Evolutionary conservation across 352 stramenopile genomes (phyloP), one percentile per base, ranked within the genome.

Genomic region (Phytophthora aleatoria): DNA sequence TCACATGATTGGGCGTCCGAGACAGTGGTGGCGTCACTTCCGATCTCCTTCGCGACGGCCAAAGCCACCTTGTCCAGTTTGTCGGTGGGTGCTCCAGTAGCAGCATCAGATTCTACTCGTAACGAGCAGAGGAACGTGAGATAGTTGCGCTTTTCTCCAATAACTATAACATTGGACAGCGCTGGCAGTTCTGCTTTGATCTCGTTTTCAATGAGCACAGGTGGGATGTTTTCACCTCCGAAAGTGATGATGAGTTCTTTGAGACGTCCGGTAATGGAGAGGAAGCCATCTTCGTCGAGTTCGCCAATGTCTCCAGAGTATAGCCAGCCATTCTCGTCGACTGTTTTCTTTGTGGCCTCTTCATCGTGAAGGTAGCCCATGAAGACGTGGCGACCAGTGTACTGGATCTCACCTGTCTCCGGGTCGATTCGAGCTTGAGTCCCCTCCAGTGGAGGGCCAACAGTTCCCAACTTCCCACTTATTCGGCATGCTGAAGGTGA

Each of bases 191-290:
- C 76, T 9, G 65, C 48, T 80, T 97, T 97, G 60, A 98, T 74
- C 52, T 87, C 74, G 61, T 96, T 79, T 41, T 97, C 90, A 39
- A 97, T 91, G 30, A 90, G 71, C 16, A 94, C 87, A 3, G 92
- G 92, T 7, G 94, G 79, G 26, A 98, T 81, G 69, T 98, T 98
- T 69, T 98, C 92, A 33, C 93, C 90, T 44, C 92, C 90, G 5
- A 89, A 89, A 7, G 91, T 97, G 69, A 96, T 96, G 73, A 98
- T 97, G 30, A 97, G 71, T 64, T 98, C 91, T 67, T 98, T 98
- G 67, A 98, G 92, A 28, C 94, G 89, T n/a, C 92, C 93, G 3
- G 92, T 98, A 66, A 98, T 96, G 9, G 61, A 69, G 45, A 97
- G 64, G 64, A 97, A 98, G 20, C 93, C 84, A 55, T 91, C 81